Evolutionary conservation across 1,284 basidiomycete genomes (phyloP), one percentile per base, ranked within the genome.

Genomic region (Cutaneotrichosporon curvatum): DNA sequence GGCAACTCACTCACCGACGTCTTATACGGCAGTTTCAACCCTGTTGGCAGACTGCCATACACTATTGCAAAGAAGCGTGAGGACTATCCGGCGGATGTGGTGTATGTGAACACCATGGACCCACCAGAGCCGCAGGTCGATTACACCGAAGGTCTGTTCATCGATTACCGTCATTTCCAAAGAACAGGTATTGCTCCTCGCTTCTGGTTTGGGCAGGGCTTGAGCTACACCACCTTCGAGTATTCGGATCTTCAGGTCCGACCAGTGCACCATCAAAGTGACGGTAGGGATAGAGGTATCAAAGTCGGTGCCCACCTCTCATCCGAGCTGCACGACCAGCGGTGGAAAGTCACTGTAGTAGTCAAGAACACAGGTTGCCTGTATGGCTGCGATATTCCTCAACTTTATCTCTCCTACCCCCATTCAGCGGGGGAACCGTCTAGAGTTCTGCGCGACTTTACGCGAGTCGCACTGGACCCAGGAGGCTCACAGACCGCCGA

Each of bases 141-240:
- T n/a, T 73, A 87, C 65, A 78, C 73, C 4, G 86, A 88, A 80
- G 83, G 78, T 10, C 64, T 87, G 37, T 70, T 80, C 58, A 81
- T 88, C 60, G 86, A 87, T 70, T 87, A 87, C 65, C 74, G 84
- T 25, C 78, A 81, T 63, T 89, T 89, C 63, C 83, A 87, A 55
- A 74, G 79, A 42, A 76, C 82, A 55, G 67, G 75, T 49, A 80
- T 82, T 48, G 69, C 68, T 1, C 81, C 82, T 0, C 73, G 79
- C 18, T 83, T 74, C 64, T 82, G 84, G 60, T 91, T 90, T 63
- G 88, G 88, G 0, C 88, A 81, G 65, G 88, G 88, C 0, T 68
- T 92, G 57, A 85, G 82, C 48, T 94, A 92, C 73, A 84, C 89
- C 30, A 77, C 71, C 0, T 95, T 92, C 68, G 70, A 77, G 25